Conservation (phyloP, 225 moss, liverwort and hornwort genomes). For the Rhytidiadelphus loreus region DNA sequence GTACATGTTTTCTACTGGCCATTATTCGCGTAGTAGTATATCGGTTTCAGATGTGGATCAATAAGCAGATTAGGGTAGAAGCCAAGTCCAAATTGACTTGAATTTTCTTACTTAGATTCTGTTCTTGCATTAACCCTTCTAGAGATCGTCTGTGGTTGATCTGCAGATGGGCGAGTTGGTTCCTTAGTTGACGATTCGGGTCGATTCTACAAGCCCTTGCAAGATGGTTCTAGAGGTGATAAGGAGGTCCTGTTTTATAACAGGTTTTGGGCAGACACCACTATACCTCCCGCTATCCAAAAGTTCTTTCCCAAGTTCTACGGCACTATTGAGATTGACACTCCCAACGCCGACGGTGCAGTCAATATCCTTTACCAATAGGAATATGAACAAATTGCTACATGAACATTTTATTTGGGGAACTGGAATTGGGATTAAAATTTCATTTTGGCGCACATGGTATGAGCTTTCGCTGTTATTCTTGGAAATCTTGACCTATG, state of each 20-base stretch:
- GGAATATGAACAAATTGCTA: background rate
- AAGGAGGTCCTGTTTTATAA: constrained; percentile 67
- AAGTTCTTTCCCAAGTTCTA: constrained; percentile 65
- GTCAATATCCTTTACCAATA: constrained; percentile 65
- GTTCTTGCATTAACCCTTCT: background rate
- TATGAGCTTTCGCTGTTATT: background rate
- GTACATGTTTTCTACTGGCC: background rate
- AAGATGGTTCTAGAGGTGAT: constrained; percentile 62
- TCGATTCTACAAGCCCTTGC: constrained; percentile 87
- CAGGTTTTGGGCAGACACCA: constrained; percentile 39
- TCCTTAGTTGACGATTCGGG: constrained; percentile 69
- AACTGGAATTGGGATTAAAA: background rate
- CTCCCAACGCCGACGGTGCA: constrained; percentile 9
- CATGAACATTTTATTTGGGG: background rate
- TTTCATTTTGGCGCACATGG: background rate
- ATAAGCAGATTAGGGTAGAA: background rate
- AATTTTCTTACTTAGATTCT: background rate
- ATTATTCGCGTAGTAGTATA: background rate
- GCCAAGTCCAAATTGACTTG: background rate
- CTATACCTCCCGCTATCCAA: constrained; percentile 30
- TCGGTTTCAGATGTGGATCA: background rate
- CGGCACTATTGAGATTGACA: constrained; percentile 39
- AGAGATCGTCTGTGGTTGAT: background rate
- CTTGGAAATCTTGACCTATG: constrained; percentile 1
- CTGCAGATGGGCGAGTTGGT: constrained; percentile 51